These are phyloP conservation scores for Euptelea pleiosperma DNA, from an alignment of 164 flowering plant genomes.

Conservation along the genomic window DNA sequence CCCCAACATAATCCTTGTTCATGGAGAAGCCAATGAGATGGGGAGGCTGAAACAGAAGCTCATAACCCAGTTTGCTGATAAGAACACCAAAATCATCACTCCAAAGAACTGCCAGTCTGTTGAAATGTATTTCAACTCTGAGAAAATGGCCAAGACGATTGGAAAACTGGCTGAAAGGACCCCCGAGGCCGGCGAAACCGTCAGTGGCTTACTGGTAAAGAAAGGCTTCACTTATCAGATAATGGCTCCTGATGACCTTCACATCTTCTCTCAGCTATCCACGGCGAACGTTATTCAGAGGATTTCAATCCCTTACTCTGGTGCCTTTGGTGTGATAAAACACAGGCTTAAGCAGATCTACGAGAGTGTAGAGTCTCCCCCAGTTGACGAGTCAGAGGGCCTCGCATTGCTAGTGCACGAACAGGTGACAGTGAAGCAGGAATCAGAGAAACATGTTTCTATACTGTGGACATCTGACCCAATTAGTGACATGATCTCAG, in stretches of 20 bases:
- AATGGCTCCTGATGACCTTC: conserved; percentile 95
- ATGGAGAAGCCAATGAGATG: conserved; percentile 94
- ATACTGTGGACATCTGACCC: conserved; percentile 92
- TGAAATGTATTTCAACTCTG: conserved; percentile 88
- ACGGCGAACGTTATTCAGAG: conserved; percentile 73
- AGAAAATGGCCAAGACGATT: conserved; percentile 92
- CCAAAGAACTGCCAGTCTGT: conserved; percentile 97
- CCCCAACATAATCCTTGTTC: conserved; percentile 91
- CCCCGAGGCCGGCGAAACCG: conserved; percentile 76
- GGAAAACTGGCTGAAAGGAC: conserved; percentile 83
- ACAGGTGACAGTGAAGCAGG: conserved; percentile 80
- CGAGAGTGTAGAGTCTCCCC: conserved; percentile 68
- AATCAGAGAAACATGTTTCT: conserved; percentile 75
- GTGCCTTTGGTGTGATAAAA: conserved; percentile 75
- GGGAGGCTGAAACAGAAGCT: conserved; percentile 92
- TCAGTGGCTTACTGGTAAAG: conserved; percentile 87
- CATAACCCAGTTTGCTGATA: conserved; percentile 57
- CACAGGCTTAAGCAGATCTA: conserved; percentile 81
- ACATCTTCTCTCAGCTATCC: conserved; percentile 79
- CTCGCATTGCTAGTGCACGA: conserved; percentile 71
- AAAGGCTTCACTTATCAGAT: conserved; percentile 93
- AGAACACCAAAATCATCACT: conserved; percentile 70
- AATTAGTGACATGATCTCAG: conserved; percentile 93
- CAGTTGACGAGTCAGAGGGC: conserved; percentile 57
- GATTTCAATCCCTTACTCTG: conserved; percentile 80